Base-by-base conservation (phyloP, 2,329 filamentous ascomycete genomes). In the Beauveria medogensis region DNA sequence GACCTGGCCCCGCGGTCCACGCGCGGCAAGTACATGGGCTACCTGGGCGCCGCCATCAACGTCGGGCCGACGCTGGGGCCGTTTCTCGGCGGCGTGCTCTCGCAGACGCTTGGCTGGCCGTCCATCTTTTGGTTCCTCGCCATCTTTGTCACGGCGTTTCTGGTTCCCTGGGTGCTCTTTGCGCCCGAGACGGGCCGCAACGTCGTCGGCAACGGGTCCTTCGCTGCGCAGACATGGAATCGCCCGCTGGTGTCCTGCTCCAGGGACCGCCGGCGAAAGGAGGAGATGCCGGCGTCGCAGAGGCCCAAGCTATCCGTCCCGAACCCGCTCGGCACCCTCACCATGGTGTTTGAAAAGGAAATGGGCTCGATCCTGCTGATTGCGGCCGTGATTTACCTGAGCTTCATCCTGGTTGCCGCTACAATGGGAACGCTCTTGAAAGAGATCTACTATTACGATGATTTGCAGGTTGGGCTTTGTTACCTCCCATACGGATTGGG, bases 1-100 rank as follows among this genome's bases (percentile, higher is more conserved):
- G 90, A 94, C 67, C 80, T 92, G 5, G 80, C 86, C 0, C 84
- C 87, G 0, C 85, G 82, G 51, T 80, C 82, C 0, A 88, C 93
- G 70, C 78, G 90, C 66, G 90, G 90, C 3, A 82, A 80, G 60
- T 92, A 89, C 68, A 87, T 92, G 75, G 88, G 84, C 55, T 81
- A 86, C 63, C 82, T 86, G n/a, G 81, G 80, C 37, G 78, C 78
- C 4, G 85, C 82, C 18, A 75, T 82, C 59, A 83, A 86, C 3
- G 68, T 89, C 34, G 81, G 80, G 0, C 80, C 81, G 3, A 73
- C 81, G 0, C 60, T 84, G 5, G 80, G 83, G 0, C 86, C 87
- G 0, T 78, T 88, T 1, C 74, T 90, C 3, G 87, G 88, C 16
- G 88, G 87, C 1, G 64, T 89, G 1, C 71, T 91, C 20, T 79